Base-by-base conservation (phyloP, 768 basidiomycete species). In the Lactifluus rugatus region DNA sequence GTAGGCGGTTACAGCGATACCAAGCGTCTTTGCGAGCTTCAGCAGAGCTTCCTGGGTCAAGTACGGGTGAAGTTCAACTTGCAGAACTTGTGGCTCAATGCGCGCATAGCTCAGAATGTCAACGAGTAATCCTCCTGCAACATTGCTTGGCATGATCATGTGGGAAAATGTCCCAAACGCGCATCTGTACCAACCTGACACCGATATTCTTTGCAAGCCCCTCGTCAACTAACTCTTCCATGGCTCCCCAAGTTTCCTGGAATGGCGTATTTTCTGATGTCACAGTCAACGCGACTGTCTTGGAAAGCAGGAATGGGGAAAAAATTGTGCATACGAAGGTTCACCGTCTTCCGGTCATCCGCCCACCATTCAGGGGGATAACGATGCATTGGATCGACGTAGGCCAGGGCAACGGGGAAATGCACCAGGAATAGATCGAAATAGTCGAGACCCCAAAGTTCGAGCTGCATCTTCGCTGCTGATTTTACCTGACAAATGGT, bases 281-380 rank as follows among this genome's bases (percentile, higher is more conserved):
- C 53, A 46, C 13, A 25, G 42, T 64, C 41, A 39, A 47, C 25
- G 32, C 1, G 14, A 53, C 34, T 54, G 2, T 10, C 11, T 32
- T 16, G 14, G 10, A 26, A 42, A 14, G 45, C 5, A n/a, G 11
- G 45, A 8, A 19, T 46, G 42, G 34, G 5, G 10, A 41, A 11
- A n/a, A 13, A 9, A 34, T 57, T 53, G 52, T 19, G 70, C 75
- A 70, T 70, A 83, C 84, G 78, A 39, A 84, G 76, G 63, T 81
- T 72, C 32, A 89, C 82, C 37, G 53, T 17, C 65, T 81, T 82
- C 58, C 80, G 80, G 66, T 89, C 83, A 52, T 87, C 84, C 32
- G 80, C 84, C 52, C 70, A 81, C 92, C 92, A 93, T 67, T 85
- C 89, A 9, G 89, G 83, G 44, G 92, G 90, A 71, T 89, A 93